These are phyloP conservation scores for Pavlovales sp. DNA, from an alignment of 208 protist genomes.

Conservation along the genomic window DNA sequence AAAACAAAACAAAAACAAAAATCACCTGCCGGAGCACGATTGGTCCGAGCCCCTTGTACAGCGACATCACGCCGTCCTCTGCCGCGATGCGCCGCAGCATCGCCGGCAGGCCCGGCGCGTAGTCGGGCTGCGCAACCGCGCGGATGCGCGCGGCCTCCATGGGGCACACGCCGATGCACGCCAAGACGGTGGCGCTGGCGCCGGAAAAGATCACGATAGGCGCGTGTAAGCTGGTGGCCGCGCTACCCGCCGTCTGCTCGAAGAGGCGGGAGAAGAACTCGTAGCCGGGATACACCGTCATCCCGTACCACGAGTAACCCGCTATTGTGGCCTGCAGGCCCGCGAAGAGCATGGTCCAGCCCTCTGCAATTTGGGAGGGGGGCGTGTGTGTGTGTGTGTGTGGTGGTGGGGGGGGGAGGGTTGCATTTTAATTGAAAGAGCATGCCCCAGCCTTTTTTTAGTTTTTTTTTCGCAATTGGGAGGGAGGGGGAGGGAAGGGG, in stretches of 20 bases:
- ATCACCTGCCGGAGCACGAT: conserved; percentile 2
- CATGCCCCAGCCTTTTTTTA: too few relatives aligned
- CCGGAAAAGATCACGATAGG: neutral
- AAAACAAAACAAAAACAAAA: neutral
- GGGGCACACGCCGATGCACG: neutral
- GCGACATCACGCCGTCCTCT: neutral
- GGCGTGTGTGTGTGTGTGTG: too few relatives aligned
- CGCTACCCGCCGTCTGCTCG: neutral
- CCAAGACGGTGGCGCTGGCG: neutral
- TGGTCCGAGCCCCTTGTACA: neutral
- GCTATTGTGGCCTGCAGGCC: neutral
- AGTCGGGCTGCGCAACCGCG: neutral
- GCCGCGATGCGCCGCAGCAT: neutral
- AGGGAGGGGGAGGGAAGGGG: too few relatives aligned
- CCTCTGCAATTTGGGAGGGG: too few relatives aligned
- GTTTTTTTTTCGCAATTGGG: too few relatives aligned
- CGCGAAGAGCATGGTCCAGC: neutral
- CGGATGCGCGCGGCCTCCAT: conserved; percentile 10
- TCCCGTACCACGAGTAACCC: neutral
- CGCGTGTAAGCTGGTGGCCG: neutral
- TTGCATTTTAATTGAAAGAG: too few relatives aligned
- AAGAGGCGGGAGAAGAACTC: neutral
- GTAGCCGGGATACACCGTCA: conserved; percentile 5
- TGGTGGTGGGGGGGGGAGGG: too few relatives aligned
- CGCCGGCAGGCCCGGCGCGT: neutral